A percentile compares a stretch with the other conserved stretches of the same genome.
These are phyloP conservation scores for Mimosa bimucronata DNA, from an alignment of 306 rosid genomes.

Conservation along the genomic window DNA sequence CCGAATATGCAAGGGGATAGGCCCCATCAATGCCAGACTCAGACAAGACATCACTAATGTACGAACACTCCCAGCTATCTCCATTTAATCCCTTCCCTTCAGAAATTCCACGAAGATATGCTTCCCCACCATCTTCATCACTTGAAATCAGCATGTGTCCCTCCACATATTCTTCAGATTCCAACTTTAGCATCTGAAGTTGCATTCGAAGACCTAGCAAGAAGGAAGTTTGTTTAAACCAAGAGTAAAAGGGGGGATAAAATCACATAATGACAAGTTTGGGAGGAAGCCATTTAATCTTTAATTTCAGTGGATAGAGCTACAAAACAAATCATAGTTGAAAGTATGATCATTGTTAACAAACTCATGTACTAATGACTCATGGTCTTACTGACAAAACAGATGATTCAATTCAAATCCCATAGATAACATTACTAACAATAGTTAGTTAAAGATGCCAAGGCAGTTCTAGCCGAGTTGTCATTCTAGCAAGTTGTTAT, in stretches of 20 bases:
- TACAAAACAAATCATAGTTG: neutral
- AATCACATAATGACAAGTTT: neutral
- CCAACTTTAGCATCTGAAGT: slow-evolving; percentile 87
- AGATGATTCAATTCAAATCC: slow-evolving; percentile 29
- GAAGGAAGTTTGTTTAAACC: slow-evolving; percentile 20
- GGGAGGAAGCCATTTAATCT: slow-evolving; percentile 8
- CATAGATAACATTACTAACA: slow-evolving; percentile 10
- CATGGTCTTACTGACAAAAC: slow-evolving; percentile 13
- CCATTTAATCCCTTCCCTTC: slow-evolving; percentile 36
- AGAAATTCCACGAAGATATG: slow-evolving; percentile 25
- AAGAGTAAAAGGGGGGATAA: neutral
- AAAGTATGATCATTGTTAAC: neutral
- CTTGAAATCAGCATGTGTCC: slow-evolving; percentile 64
- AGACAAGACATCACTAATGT: slow-evolving; percentile 58
- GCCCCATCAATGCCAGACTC: slow-evolving; percentile 57
- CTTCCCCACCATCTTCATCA: slow-evolving; percentile 78
- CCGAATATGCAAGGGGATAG: slow-evolving; percentile 42
- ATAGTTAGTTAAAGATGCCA: slow-evolving; percentile 19
- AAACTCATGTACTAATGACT: slow-evolving; percentile 13
- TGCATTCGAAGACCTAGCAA: slow-evolving; percentile 88
- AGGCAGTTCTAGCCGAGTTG: neutral
- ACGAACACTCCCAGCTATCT: slow-evolving; percentile 72
- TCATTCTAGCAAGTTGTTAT: neutral
- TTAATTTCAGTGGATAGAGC: slow-evolving; percentile 4
- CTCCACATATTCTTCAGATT: slow-evolving; percentile 68